Evolutionary conservation across 1,139 yeast genomes (phyloP), one percentile per base, ranked within the genome.

Genomic region (Sugiyamaella castrensis): DNA sequence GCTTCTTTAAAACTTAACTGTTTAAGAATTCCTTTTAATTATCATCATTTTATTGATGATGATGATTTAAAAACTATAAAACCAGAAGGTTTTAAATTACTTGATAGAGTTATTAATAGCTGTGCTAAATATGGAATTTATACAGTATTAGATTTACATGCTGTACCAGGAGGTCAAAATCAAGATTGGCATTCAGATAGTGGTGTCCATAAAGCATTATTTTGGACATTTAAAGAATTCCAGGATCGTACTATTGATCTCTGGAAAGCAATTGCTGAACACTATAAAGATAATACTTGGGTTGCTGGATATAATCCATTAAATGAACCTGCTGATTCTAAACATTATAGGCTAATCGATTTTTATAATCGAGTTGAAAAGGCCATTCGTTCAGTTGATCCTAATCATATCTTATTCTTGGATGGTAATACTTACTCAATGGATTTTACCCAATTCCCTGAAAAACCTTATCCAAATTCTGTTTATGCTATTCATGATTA

Each of bases 101-200:
- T 74, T 51, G 77, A 74, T 57, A 63, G 67, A 9, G 61, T 73
- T 40, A 67, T 74, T 37, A 66, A 74, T 44, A 60, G 68, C 31
- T 74, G 78, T 57, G 58, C 75, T 30, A 62, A 73, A 29, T 48
- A 58, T 41, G 58, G 64, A 64, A 46, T 74, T 46, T 74, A 73
- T 58, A 71, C 75, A 32, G 67, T 73, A 43, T 66, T 74, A 46
- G 78, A 74, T 54, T 66, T 74, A 43, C 77, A 74, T 54, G 67
- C 76, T 10, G 66, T 65, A 30, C 77, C 77, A 9, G 77, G 77
- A 31, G 77, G 77, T 27, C 77, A 73, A 58, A 73, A 72, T 57
- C 77, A 73, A 59, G 77, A 72, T 58, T 74, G 77, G 78, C 78
- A 74, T 56, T 60, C 69, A 37, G 78, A 74, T 60, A 67, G 73